Evolutionary conservation across 164 flowering plant genomes (phyloP), one percentile per base, ranked within the genome.

Genomic region (Kingdonia uniflora): DNA sequence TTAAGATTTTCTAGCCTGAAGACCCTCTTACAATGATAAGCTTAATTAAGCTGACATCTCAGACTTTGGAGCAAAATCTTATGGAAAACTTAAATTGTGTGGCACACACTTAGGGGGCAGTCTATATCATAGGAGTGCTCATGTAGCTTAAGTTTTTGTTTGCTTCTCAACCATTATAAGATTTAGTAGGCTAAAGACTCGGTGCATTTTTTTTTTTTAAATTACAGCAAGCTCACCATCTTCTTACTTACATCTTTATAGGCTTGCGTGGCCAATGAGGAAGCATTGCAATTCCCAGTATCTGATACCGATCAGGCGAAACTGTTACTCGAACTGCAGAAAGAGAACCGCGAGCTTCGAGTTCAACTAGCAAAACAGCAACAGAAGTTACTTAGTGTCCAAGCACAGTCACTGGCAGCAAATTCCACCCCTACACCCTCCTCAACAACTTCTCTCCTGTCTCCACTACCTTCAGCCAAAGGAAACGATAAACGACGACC

Each of bases 271-370:
- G 65, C 65, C 21, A 74, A 73, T 47, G 94, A 80, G 59, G 91
- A 81, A 41, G 12, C 63, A 35, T 33, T 60, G 11, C 58, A 69
- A 63, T 62, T 71, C 41, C 77, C 94, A 5, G 85, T 65, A 55
- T 71, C 78, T 19, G 94, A 71, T 56, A 49, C 79, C 1, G 88
- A 82, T 52, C 87, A 77, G 69, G 85, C 88, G 46, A 86, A 82
- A 66, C 68, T 86, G 26, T 38, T 90, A 17, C 76, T 86, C 8
- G 88, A 84, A 64, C 54, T 90, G 66, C 95, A 90, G 62, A 86
- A 81, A 61, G 91, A 86, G 62, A 86, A 90, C 60, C 74, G 85
- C 6, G 94, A 86, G 24, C 61, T 90, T 55, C 68, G 95, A 51
- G 75, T 74, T 12, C 88, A 78, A 44, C 52, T 84, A 63, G 94